Evolutionary conservation across 257 asterid genomes (phyloP).

Genomic region (Forsythia viridissima): DNA sequence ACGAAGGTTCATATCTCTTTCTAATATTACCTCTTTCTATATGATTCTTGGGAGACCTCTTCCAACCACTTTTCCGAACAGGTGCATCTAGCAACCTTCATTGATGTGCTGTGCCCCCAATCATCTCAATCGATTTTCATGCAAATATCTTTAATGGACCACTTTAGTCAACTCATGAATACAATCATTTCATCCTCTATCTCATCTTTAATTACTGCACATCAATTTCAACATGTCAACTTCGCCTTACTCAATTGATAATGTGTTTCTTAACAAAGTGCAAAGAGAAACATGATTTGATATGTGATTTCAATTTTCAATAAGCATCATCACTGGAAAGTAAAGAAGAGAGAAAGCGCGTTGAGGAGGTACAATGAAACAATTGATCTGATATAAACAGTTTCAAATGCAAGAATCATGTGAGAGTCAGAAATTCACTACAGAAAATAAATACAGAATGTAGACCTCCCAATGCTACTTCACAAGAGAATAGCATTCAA

Average conservation of each 20-base stretch:
- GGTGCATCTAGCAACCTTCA: neutral
- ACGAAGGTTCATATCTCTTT: neutral
- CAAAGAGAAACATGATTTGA: neutral
- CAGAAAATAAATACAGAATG: neutral
- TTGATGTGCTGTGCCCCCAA: neutral
- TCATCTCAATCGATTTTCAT: neutral
- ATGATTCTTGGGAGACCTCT: neutral
- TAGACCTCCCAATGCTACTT: neutral
- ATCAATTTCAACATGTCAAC: neutral
- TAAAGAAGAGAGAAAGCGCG: neutral
- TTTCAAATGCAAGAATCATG: neutral
- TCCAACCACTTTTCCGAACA: neutral
- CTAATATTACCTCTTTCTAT: neutral
- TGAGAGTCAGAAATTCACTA: neutral
- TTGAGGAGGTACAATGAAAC: neutral
- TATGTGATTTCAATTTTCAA: neutral
- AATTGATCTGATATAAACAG: neutral
- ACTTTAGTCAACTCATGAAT: neutral
- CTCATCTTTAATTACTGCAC: neutral
- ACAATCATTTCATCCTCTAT: neutral
- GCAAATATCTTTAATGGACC: neutral
- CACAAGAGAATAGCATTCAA: too few relatives aligned
- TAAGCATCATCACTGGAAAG: neutral
- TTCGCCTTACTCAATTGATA: neutral
- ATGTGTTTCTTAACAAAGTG: neutral